phyloP scores from a whole-genome alignment of 23 red algal species.

The Gracilaria domingensis region DNA sequence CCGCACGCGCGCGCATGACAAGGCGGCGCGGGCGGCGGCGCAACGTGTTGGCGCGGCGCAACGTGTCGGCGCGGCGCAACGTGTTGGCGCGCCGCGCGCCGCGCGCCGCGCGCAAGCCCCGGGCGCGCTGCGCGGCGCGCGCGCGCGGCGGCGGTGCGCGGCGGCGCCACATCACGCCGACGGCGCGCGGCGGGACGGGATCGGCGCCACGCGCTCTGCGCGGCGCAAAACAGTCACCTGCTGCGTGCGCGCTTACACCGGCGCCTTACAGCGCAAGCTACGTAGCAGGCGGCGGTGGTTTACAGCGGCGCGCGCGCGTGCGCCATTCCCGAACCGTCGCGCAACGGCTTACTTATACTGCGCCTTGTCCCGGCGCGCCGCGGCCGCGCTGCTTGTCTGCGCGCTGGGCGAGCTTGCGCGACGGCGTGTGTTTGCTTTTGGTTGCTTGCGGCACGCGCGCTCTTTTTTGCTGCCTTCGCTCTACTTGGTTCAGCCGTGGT shows the following conservation, averaged over 20 bases:
- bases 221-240: not conserved
- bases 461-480: not conserved
- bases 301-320: not conserved
- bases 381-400: too few relatives aligned
- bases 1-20: too few relatives aligned
- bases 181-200: not conserved
- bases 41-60: too few relatives aligned
- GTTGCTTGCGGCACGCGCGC: not conserved
- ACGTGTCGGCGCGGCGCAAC: too few relatives aligned
- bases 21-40: too few relatives aligned
- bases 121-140: too few relatives aligned
- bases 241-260: not conserved
- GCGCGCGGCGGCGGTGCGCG: too few relatives aligned
- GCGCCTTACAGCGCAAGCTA: not conserved
- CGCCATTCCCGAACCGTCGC: constrained; percentile 3
- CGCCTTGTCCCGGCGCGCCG: not conserved
- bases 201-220: not conserved
- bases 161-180: too few relatives aligned
- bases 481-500: not conserved
- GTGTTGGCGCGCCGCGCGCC: not conserved
- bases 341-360: not conserved
- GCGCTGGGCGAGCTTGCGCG: too few relatives aligned
- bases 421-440: too few relatives aligned
- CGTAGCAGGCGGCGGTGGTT: not conserved
- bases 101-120: not conserved